A percentile compares a stretch with the other conserved stretches of the same genome.
Evolutionary conservation across 2,329 filamentous ascomycete genomes (phyloP).

Genomic region (Monosporascus cannonballus): DNA sequence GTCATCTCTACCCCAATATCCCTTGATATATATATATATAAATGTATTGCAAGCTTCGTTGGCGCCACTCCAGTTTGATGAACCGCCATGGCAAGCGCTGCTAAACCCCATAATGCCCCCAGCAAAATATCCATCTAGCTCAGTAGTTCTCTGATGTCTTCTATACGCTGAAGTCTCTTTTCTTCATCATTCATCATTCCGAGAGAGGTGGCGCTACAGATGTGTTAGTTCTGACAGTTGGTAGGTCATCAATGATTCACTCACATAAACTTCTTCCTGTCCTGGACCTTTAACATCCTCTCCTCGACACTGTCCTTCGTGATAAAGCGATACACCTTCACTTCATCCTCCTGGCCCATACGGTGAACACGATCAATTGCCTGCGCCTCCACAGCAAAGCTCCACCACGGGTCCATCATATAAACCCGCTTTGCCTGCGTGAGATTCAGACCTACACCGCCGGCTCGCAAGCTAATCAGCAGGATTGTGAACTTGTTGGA

Average conservation of each 20-base stretch:
- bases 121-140: slow-evolving; percentile 36
- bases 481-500: slow-evolving; percentile 63
- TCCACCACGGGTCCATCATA: slow-evolving; percentile 99
- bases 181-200: slow-evolving; percentile 95
- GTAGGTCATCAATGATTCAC: slow-evolving; percentile 30
- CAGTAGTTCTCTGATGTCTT: slow-evolving; percentile 88
- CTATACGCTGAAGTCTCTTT: slow-evolving; percentile 81
- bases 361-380: slow-evolving; percentile 96
- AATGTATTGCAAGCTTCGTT: neutral
- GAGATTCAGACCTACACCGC: slow-evolving; percentile 89
- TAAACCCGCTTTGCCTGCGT: slow-evolving; percentile 85
- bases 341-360: slow-evolving; percentile 87
- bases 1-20: too few relatives aligned
- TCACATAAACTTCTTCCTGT: slow-evolving; percentile 93
- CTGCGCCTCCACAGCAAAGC: slow-evolving; percentile 91
- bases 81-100: too few relatives aligned
- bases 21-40: too few relatives aligned
- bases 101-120: neutral
- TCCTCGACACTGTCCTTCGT: slow-evolving; percentile 89
- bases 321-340: slow-evolving; percentile 82
- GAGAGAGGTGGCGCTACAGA: slow-evolving; percentile 73
- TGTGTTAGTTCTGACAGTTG: slow-evolving; percentile 12
- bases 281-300: slow-evolving; percentile 88
- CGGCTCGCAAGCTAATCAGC: slow-evolving; percentile 78
- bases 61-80: neutral